Base-by-base conservation (phyloP, 2,329 filamentous ascomycete species). In the Sporothrix globosa region DNA sequence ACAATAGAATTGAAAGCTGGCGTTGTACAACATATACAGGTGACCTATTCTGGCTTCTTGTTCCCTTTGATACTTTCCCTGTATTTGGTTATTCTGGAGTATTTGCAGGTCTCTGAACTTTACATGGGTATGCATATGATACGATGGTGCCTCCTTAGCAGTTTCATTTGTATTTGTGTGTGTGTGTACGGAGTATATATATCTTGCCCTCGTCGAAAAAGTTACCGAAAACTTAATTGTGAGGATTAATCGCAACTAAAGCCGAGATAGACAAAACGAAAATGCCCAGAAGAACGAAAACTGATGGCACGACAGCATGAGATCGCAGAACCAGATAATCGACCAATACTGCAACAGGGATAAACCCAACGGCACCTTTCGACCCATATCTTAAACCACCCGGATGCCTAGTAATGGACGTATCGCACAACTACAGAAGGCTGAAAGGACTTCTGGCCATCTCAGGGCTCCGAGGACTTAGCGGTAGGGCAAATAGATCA, bases 381-480 rank as follows among this genome's bases (percentile, higher is more conserved):
- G 27, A 53, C 24, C 13, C 50, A 30, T 30, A 30, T 54, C 11
- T 6, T 27, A 14, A 54, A 27, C 4, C 24, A 14, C 24, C 24
- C 2, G 5, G 6, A 34, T 34, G 34, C 5, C 34, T 6, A 34
- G 5, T 6, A 34, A 34, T 34, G 34, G 34, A 34, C 34, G 9
- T 17, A 21, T 39, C n/a, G 7, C 10, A 13, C 41, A 27, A 34
- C 71, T 74, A 81, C 69, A 86, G 73, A 34, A 87, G 80, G 75
- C 86, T 88, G 77, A 97, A 97, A 0, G 93, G 93, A 77, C 92
- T 94, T 75, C 89, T 92, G 68, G 89, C 88, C 84, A 96, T 93
- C 75, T 96, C 93, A 0, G 93, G 93, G 76, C 92, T 94, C 67
- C 93, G 85, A 0, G 93, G 93, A 76, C 92, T 95, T 81, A 97